Base-by-base conservation (phyloP, 441 rosid species). In the Populus hybrid region DNA sequence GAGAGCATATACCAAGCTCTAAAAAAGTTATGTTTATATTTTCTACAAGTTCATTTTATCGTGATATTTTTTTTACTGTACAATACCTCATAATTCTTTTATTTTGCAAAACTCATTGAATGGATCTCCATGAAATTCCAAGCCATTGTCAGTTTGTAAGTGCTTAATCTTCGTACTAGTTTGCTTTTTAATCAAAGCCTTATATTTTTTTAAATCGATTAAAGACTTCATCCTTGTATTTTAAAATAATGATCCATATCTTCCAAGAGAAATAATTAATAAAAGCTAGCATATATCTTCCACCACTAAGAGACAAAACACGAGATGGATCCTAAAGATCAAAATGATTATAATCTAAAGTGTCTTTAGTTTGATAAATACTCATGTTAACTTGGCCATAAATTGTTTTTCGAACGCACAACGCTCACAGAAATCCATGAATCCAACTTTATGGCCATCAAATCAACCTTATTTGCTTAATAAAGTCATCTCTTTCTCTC, bases 51-150 rank as follows among this genome's bases (percentile, higher is more conserved):
- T 1, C 23, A 23, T 42, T 71, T 1, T 23, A 1, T 0, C 9
- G 1, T 26, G 21, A 5, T 0, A 19, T 14, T 1, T 18, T 3
- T 28, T 6, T 30, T 3, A 11, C 0, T 4, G 3, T 23, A 1
- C 0, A 2, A 3, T 36, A 19, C 3, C 59, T 70, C 10, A 12
- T 12, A 9, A 26, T 71, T 10, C 10, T 2, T 3, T 46, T 1
- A 50, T 26, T 28, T 24, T 7, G 8, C 10, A 24, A 24, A 71
- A 28, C 64, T 72, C 9, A 9, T 50, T 28, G 6, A 72, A 28
- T 32, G 9, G n/a, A 61, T 12, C 14, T 5, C 2, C 2, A 6
- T 18, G 23, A 16, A 23, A 72, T 11, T 72, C 28, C 0, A 57
- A 50, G 1, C 30, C 68, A 73, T 61, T 73, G 7, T 11, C 14